Conservation (phyloP, 2,329 filamentous ascomycete genomes). For the Lachnellula willkommii region DNA sequence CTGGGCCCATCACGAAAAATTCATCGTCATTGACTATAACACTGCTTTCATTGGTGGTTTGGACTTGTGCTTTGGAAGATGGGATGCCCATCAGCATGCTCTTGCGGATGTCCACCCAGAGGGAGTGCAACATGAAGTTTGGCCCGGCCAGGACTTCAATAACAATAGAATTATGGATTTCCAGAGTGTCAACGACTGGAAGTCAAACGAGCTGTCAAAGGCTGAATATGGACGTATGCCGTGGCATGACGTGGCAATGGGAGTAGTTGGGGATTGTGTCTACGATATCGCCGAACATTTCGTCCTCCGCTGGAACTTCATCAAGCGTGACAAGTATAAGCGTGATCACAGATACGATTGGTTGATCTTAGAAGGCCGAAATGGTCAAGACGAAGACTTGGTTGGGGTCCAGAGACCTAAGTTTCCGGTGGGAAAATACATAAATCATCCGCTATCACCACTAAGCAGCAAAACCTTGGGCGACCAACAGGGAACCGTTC, state of each 20-base stretch:
- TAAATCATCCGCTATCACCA: constrained; percentile 70
- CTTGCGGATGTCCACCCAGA: constrained; percentile 84
- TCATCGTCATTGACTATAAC: constrained; percentile 88
- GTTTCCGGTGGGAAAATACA: constrained; percentile 82
- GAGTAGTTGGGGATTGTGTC: constrained; percentile 79
- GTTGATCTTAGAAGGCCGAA: constrained; percentile 71
- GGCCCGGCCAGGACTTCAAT: constrained; percentile 96
- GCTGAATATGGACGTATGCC: constrained; percentile 92
- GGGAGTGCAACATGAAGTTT: constrained; percentile 76
- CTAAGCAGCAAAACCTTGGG: constrained; percentile 58
- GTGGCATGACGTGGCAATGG: constrained; percentile 96
- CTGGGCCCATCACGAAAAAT: constrained; percentile 98
- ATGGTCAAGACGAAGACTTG: constrained; percentile 75
- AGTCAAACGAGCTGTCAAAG: constrained; percentile 87
- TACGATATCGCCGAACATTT: constrained; percentile 97
- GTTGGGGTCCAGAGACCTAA: constrained; percentile 83
- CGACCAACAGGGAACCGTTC: constrained; percentile 65
- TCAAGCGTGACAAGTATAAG: constrained; percentile 98
- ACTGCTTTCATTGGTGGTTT: constrained; percentile 90
- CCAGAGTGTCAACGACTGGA: constrained; percentile 84
- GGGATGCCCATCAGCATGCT: constrained; percentile 82
- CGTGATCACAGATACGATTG: constrained; percentile 78
- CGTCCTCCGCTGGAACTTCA: constrained; percentile 89
- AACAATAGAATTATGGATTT: constrained; percentile 98
- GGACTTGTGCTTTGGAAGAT: constrained; percentile 92